Evolutionary conservation across 2,329 filamentous ascomycete genomes (phyloP), one percentile per base, ranked within the genome.

Genomic region (Epichloe sylvatica): DNA sequence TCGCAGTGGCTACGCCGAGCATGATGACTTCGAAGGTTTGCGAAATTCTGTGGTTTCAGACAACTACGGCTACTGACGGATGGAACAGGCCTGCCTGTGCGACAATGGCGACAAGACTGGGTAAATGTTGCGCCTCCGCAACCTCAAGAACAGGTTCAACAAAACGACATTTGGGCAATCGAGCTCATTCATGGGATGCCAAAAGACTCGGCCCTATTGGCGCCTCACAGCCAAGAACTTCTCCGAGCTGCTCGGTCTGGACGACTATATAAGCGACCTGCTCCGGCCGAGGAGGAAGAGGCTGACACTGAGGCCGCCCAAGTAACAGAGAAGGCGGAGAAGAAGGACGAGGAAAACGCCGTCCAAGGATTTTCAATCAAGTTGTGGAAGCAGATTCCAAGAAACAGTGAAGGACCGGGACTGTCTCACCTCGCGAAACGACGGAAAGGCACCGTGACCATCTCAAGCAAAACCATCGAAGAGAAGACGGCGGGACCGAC

Each of bases 151-250:
- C 79, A 75, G 30, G 72, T 69, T 34, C 73, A 80, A 53, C 75
- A 75, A 56, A 79, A 81, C 59, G 78, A 84, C 62, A 72, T 78
- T 47, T 91, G 84, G 78, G 82, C 81, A n/a, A 62, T 73, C 45
- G 90, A 95, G 61, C 75, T 88, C 17, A 82, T 86, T 3, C 73
- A 78, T 54, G 79, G 78, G 42, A 91, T 96, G 86, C 91, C 91
- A 38, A 85, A 86, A 59, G 91, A 95, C 63, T 86, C 80, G 33
- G 77, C 84, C 51, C 73, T 94, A 34, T 72, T 96, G 9, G 78
- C 86, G 0, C 77, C 83, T 1, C 84, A 89, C 63, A 91, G 84
- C 48, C 86, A 92, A 60, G 86, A 90, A 55, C 75, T 96, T 5
- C 73, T 96, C 13, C 82, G 86, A 50, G 84, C 86, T 37, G 87